Conservation (phyloP, 1,284 basidiomycete species). For the Ceratobasidium papillatum region DNA sequence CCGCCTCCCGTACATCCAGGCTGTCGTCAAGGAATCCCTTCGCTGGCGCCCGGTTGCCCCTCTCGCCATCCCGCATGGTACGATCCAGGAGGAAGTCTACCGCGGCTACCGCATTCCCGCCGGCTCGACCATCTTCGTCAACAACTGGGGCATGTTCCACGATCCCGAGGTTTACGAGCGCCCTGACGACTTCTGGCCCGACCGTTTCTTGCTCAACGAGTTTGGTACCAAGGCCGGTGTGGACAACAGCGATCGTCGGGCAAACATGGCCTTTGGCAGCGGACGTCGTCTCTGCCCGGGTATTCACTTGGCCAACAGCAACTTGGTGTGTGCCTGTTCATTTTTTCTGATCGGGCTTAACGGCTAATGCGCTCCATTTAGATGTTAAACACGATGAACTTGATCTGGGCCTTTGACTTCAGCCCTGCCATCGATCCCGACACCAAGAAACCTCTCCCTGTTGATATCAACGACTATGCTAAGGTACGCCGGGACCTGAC, state of each 20-base stretch:
- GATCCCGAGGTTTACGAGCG: constrained; percentile 44
- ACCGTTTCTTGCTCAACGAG: constrained; percentile 43
- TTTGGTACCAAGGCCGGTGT: constrained; percentile 43
- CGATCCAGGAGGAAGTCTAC: constrained; percentile 34
- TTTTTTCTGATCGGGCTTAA: neutral
- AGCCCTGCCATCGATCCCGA: constrained; percentile 40
- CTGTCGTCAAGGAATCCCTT: constrained; percentile 53
- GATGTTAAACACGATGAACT: constrained; percentile 46
- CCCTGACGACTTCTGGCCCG: constrained; percentile 42
- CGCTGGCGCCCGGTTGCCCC: constrained; percentile 44
- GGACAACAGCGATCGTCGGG: constrained; percentile 38
- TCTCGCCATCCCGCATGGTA: constrained; percentile 39
- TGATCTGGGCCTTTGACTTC: constrained; percentile 48
- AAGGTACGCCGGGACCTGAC: constrained; percentile 15
- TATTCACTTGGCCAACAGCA: constrained; percentile 45
- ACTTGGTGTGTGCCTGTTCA: constrained; percentile 21
- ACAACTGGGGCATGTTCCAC: constrained; percentile 45
- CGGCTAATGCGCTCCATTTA: neutral
- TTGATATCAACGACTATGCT: constrained; percentile 39
- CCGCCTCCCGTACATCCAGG: constrained; percentile 53
- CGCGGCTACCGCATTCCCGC: constrained; percentile 38
- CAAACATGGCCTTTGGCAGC: constrained; percentile 38
- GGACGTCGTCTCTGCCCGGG: constrained; percentile 44
- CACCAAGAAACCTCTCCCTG: constrained; percentile 42
- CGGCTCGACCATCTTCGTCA: constrained; percentile 44